Evolutionary conservation across 352 stramenopile genomes (phyloP), one percentile per base, ranked within the genome.

Genomic region (Pythium guiyangense): DNA sequence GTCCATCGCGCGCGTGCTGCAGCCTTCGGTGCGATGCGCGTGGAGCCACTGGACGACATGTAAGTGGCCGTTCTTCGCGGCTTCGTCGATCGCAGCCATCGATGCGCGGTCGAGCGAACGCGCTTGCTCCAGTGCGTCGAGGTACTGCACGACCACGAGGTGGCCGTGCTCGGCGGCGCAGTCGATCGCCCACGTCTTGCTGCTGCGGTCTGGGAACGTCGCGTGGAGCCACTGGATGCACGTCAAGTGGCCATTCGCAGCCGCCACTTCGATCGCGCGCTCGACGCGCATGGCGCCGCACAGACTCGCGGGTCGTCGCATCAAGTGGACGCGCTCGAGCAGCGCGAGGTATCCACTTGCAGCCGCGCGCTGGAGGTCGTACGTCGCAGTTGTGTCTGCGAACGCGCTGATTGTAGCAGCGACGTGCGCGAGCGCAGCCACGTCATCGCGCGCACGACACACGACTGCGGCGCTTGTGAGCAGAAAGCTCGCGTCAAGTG

Each of bases 1-100:
- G 44, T 62, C 56, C n/a, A 62, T 62, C 1, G 49, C 54, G 9
- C 39, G 46, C 29, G 56, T 57, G n/a, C 31, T 58, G 42, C 56
- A 62, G 17, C 48, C 56, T 2, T 50, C 49, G 14, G 12, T 49
- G 14, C 49, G 49, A 25, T 62, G 40, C 8, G 18, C 26, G 17
- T 62, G 56, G 3, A 62, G 40, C 46, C 49, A 62, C 56, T 62
- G 25, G 2, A 62, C 49, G 9, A 62, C 49, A 6, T 34, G 15
- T 1, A 62, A 15, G 15, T 45, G 22, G 25, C 56, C 48, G 29
- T 62, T 62, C 15, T 12, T 44, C 2, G 49, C 56, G 0, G 56
- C 56, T 27, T 51, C 26, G 18, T 58, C 49, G 47, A 58, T 60
- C 45, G 54, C 54, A 20, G 22, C 37, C 25, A 52, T 47, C 3